Evolutionary conservation across 805 yeast genomes (phyloP), one percentile per base, ranked within the genome.

Genomic region (Naumovozyma baii): DNA sequence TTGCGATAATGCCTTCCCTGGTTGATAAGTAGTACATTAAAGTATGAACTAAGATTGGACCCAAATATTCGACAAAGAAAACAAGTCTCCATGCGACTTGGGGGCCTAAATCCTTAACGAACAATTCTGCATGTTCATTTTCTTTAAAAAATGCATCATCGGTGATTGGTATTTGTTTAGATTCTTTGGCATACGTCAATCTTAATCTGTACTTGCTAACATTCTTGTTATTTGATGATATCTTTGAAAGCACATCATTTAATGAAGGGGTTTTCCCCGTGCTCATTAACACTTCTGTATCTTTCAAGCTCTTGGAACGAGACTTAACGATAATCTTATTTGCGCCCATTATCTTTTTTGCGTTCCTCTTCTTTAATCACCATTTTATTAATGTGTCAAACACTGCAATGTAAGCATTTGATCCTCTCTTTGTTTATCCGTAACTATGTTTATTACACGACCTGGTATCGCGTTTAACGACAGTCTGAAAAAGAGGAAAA

Each of bases 51-150:
- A 88, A 34, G 41, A 92, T 66, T 8, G 98, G 98, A 2, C 97
- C 97, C 14, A 83, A 50, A 59, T 92, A 92, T 64, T 92, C 98
- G 47, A 85, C 66, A 38, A 85, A 51, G 56, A 79, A 92, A n/a
- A 90, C 97, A 3, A 86, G 73, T 63, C 83, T 74, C 96, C 96
- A 92, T 3, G 80, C 78, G 42, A 92, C 76, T 63, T 92, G 98
- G 1, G 88, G 87, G 16, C 98, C 98, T 45, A 90, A 68, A 56
- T 90, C 98, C 60, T 90, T 88, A 40, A 83, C 83, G 47, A 65
- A 74, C 12, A 87, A 66, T 12, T 63, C 68, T 28, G 68, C 53
- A 10, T 66, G 48, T 1, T 51, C 57, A 9, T 59, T 64, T 17
- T 64, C 62, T 18, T 62, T 52, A 41, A 59, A 47, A 18, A 55